Conservation (phyloP, 2,329 filamentous ascomycete genomes). For the Ceratocystis papillata region DNA sequence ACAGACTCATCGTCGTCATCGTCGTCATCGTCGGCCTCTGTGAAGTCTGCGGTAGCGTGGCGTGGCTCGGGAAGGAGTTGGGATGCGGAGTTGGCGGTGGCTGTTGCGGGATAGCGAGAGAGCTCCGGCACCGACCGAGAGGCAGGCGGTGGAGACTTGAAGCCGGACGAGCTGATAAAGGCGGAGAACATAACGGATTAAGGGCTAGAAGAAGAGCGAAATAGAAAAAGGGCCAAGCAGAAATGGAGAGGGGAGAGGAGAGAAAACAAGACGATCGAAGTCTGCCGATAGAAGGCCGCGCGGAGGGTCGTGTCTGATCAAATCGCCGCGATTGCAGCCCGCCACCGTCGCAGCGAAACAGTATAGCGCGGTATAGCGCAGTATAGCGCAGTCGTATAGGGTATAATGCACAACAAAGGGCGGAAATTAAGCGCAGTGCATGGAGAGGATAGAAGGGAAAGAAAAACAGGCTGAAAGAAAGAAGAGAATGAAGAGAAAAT, state of each 20-base stretch:
- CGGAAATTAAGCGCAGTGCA: not conserved
- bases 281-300: no score
- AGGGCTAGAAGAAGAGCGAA: not conserved
- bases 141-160: constrained; percentile 13
- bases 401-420: not conserved
- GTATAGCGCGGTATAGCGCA: not conserved
- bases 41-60: constrained; percentile 54
- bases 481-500: not conserved
- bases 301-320: not conserved
- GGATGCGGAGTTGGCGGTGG: not conserved
- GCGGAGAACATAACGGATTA: constrained; percentile 19
- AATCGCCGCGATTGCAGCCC: not conserved
- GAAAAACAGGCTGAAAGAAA: not conserved
- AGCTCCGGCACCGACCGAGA: constrained; percentile 21
- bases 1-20: constrained; percentile 34
- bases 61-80: constrained; percentile 30
- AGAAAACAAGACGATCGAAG: not conserved
- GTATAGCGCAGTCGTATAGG: no score
- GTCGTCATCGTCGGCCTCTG: constrained; percentile 49
- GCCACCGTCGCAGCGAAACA: not conserved
- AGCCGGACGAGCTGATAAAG: constrained; percentile 6
- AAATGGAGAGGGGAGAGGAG: not conserved
- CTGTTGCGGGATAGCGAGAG: constrained; percentile 9
- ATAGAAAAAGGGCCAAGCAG: not conserved
- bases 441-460: not conserved